Evolutionary conservation across 495 filamentous ascomycete species (phyloP), one percentile per base, ranked within the genome.

Genomic region (Podospora comata): DNA sequence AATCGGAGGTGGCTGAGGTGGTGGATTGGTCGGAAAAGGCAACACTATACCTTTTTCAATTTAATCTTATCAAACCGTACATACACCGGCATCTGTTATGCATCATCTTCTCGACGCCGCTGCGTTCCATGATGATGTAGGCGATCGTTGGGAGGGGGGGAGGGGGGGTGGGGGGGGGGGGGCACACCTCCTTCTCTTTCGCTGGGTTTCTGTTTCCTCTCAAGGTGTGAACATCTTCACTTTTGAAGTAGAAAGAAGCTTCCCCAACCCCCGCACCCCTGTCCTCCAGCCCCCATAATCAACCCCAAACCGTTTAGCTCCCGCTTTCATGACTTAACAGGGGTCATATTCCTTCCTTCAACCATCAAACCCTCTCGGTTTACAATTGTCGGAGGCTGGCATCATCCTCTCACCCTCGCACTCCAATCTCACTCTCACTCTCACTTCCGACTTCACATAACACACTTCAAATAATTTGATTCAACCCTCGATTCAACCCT

Each of bases 231-330:
- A 23, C 20, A 23, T 23, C 20, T 23, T 23, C 20, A 23, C 20
- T 23, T 23, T 23, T 23, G 20, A 23, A 23, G 39, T 48, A 11
- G 0, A 48, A 48, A 48, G 39, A 48, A 48, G 39, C 59, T 30
- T 26, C 59, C 30, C 30, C 30, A 59, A 59, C 56, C 64, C 28
- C 64, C 54, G 34, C 27, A 65, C 13, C 28, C 64, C 27, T 20
- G 11, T 5, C 30, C 2, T 20, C 56, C 56, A 59, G 7, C 3
- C 7, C 26, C 23, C 59, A 61, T 61, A 28, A 56, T 39, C 65
- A 61, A 27, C 57, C 65, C 54, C 56, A 60, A 66, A 16, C 48
- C 18, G 58, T 30, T 61, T 61, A 66, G 65, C 32, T 39, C 61
- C 34, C 61, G 27, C 61, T 32, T 2, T 32, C 56, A 59, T 23